phyloP scores from a whole-genome alignment of 371 early-diverging fungal genomes.

The Funneliformis caledonium region DNA sequence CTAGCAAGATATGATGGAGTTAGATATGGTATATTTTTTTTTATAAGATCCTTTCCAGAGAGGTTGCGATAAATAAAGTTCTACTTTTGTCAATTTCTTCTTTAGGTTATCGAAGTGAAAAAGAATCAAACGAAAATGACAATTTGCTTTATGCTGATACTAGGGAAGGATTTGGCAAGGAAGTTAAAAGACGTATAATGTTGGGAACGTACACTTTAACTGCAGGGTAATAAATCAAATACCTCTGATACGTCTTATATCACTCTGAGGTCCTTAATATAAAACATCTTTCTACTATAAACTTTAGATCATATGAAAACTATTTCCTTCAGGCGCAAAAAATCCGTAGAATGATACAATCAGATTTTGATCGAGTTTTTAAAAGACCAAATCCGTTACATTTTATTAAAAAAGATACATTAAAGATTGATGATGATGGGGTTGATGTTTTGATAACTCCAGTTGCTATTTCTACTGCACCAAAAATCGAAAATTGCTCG shows the following conservation, averaged over 20 bases:
- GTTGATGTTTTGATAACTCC: constrained; percentile 41
- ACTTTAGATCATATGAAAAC: constrained; percentile 60
- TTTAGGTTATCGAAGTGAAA: constrained; percentile 52
- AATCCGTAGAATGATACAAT: constrained; percentile 76
- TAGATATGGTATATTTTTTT: constrained; percentile 66
- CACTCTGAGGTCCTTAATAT: neutral
- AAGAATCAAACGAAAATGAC: constrained; percentile 27
- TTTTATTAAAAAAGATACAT: neutral
- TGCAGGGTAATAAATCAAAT: constrained; percentile 57
- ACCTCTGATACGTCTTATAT: neutral
- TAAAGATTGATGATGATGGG: neutral
- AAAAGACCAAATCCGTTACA: constrained; percentile 42
- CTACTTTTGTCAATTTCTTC: neutral
- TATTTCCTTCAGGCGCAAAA: constrained; percentile 82
- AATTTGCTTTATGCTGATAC: constrained; percentile 62
- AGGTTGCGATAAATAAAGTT: neutral
- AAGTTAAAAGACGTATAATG: constrained; percentile 83
- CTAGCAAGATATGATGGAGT: constrained; percentile 89
- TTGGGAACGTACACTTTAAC: constrained; percentile 86
- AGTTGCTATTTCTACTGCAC: constrained; percentile 39
- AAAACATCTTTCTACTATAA: constrained; percentile 7
- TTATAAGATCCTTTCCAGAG: neutral
- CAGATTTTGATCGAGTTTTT: constrained; percentile 80
- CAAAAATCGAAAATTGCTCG: constrained; percentile 21
- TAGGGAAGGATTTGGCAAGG: constrained; percentile 78